A percentile compares a stretch with the other conserved stretches of the same genome.
Evolutionary conservation across 805 yeast species (phyloP).

Genomic region (Suhomyces xylopsoci): DNA sequence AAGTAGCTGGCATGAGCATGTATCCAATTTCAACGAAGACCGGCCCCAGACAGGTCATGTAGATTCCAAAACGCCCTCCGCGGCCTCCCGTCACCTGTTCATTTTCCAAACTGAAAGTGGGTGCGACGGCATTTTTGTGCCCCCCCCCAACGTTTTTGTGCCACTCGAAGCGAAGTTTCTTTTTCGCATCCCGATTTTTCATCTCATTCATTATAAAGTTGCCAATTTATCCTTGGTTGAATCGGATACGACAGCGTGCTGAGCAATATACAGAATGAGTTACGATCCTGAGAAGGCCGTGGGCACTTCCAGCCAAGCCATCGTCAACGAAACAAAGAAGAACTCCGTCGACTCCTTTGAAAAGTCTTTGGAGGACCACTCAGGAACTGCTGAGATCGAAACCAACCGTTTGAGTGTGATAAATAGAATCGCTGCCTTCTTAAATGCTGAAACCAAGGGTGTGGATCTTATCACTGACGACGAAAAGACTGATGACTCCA

Average conservation of each 20-base stretch:
- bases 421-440: slow-evolving; percentile 29
- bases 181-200: slow-evolving; percentile 2
- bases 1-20: background rate
- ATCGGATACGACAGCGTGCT: background rate
- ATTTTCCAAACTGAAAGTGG: background rate
- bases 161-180: background rate
- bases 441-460: slow-evolving; percentile 58
- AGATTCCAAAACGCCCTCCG: background rate
- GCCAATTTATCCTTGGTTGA: background rate
- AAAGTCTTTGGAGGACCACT: slow-evolving; percentile 20
- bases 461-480: slow-evolving; percentile 78
- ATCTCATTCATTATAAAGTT: background rate
- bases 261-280: slow-evolving; percentile 2
- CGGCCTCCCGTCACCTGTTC: background rate
- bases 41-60: background rate
- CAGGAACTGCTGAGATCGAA: slow-evolving; percentile 26
- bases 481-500: slow-evolving; percentile 65
- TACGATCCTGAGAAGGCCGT: slow-evolving; percentile 8
- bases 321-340: slow-evolving; percentile 14
- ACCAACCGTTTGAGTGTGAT: slow-evolving; percentile 24
- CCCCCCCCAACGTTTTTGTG: background rate
- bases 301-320: background rate
- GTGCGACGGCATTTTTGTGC: background rate
- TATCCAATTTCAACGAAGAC: background rate
- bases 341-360: slow-evolving; percentile 24